Conservation (phyloP, 2,329 filamentous ascomycete genomes). For the Macroventuria anomochaeta region DNA sequence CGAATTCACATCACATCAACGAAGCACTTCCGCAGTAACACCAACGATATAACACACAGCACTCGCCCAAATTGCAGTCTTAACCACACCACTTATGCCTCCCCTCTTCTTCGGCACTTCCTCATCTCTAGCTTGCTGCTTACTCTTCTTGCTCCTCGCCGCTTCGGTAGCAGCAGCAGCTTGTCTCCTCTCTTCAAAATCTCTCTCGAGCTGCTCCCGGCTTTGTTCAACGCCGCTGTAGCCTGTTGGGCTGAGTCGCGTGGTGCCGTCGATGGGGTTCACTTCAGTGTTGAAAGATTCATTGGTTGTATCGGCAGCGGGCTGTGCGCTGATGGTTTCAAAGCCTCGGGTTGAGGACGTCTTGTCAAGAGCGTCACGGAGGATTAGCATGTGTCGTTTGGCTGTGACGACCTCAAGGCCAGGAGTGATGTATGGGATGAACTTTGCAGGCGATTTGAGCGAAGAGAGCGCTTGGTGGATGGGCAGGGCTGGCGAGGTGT, state of each 20-base stretch:
- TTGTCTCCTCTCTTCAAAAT: constrained; percentile 33
- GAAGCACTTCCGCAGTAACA: constrained; percentile 36
- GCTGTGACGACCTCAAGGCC: constrained; percentile 38
- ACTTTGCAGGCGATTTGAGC: constrained; percentile 37
- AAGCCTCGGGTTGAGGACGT: constrained; percentile 17
- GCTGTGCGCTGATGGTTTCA: not conserved
- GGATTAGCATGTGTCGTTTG: constrained; percentile 40
- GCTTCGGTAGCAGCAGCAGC: constrained; percentile 21
- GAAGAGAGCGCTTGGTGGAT: constrained; percentile 37
- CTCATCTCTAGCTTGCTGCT: constrained; percentile 6
- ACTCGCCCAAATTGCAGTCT: constrained; percentile 39
- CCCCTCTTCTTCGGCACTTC: constrained; percentile 10
- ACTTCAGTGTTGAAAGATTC: constrained; percentile 14
- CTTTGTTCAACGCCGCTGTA: constrained; percentile 39
- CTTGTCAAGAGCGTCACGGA: constrained; percentile 28
- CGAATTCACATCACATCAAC: not conserved
- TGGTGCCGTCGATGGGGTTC: constrained; percentile 48
- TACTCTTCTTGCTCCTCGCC: constrained; percentile 6
- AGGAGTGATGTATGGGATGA: constrained; percentile 38
- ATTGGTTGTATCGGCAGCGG: not conserved
- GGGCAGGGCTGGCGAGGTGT: constrained; percentile 27
- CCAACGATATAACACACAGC: constrained; percentile 43
- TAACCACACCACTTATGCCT: constrained; percentile 32
- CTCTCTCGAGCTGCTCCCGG: constrained; percentile 28
- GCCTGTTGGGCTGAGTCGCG: constrained; percentile 40